Evolutionary conservation across 2,329 filamentous ascomycete species (phyloP).

Genomic region (Zymoseptoria pseudotritici): DNA sequence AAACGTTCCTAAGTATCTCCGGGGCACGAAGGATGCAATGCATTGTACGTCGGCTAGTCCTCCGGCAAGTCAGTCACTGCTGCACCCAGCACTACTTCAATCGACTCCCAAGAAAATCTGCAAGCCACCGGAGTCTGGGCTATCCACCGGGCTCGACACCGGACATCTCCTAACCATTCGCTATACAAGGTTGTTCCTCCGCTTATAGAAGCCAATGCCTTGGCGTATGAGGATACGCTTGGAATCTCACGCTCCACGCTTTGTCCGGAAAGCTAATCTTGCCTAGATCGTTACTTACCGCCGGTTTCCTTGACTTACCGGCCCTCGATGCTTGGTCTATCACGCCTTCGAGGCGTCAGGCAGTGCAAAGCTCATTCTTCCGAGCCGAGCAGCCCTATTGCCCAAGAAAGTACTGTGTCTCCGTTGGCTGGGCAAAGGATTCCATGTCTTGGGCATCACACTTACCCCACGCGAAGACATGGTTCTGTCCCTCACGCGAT

Average conservation of each 20-base stretch:
- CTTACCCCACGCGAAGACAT: background rate
- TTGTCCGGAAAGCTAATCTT: background rate
- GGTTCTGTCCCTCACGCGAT: background rate
- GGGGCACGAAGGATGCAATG: no score
- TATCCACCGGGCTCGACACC: background rate
- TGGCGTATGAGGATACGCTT: background rate
- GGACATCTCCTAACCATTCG: no score
- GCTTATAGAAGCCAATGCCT: background rate
- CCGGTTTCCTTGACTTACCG: background rate
- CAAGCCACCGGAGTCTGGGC: background rate
- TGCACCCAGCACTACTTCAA: background rate
- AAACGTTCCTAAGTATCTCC: background rate
- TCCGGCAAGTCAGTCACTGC: background rate
- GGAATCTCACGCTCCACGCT: background rate
- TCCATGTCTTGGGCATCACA: background rate
- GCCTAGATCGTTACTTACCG: background rate
- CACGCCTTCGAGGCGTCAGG: background rate
- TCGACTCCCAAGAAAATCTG: background rate
- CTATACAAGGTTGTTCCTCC: background rate
- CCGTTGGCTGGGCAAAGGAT: background rate
- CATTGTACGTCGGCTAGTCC: no score
- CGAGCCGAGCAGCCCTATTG: background rate
- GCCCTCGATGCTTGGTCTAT: background rate
- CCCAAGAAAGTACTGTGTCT: background rate
- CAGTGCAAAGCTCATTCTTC: background rate